Conservation (phyloP, 495 filamentous ascomycete genomes). For the Cladorrhinum samala region DNA sequence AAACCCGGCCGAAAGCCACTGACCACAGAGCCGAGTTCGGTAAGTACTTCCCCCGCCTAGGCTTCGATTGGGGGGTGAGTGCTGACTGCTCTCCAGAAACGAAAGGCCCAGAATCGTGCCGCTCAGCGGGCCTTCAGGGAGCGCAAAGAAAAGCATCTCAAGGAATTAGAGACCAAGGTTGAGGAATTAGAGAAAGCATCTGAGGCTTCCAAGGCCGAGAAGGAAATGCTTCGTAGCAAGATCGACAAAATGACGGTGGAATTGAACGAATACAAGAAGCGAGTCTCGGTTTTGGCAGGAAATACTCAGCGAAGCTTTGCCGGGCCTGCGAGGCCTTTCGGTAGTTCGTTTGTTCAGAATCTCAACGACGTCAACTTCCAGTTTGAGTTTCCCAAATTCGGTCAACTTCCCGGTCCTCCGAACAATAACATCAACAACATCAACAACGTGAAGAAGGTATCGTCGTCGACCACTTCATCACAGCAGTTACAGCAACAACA, state of each 20-base stretch:
- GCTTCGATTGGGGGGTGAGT: slow-evolving; percentile 6
- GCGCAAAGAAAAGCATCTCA: slow-evolving; percentile 95
- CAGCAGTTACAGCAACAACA: slow-evolving; percentile 17
- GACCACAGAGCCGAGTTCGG: slow-evolving; percentile 90
- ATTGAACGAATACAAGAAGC: slow-evolving; percentile 82
- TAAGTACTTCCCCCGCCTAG: slow-evolving; percentile 44
- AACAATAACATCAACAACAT: too few species aligned
- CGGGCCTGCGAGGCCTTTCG: slow-evolving; percentile 28
- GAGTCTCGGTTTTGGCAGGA: slow-evolving; percentile 55
- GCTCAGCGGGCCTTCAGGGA: slow-evolving; percentile 96
- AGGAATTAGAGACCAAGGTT: slow-evolving; percentile 93
- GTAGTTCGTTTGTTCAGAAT: slow-evolving; percentile 52
- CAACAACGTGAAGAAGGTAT: slow-evolving; percentile 30
- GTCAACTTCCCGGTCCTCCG: slow-evolving; percentile 61
- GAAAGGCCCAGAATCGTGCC: slow-evolving; percentile 96
- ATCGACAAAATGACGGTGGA: slow-evolving; percentile 83
- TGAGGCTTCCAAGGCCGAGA: slow-evolving; percentile 77
- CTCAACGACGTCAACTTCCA: slow-evolving; percentile 70
- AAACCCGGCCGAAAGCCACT: slow-evolving; percentile 95
- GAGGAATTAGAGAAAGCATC: slow-evolving; percentile 85
- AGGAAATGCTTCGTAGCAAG: slow-evolving; percentile 73
- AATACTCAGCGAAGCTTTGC: slow-evolving; percentile 15
- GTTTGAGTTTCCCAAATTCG: slow-evolving; percentile 91
- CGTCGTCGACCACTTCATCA: slow-evolving; percentile 15
- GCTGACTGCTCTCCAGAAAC: slow-evolving; percentile 66